Percentiles rank a stretch among this genome's conserved stretches.
Conservation (phyloP, 2,329 filamentous ascomycete species). For the Xylaria sp. region DNA sequence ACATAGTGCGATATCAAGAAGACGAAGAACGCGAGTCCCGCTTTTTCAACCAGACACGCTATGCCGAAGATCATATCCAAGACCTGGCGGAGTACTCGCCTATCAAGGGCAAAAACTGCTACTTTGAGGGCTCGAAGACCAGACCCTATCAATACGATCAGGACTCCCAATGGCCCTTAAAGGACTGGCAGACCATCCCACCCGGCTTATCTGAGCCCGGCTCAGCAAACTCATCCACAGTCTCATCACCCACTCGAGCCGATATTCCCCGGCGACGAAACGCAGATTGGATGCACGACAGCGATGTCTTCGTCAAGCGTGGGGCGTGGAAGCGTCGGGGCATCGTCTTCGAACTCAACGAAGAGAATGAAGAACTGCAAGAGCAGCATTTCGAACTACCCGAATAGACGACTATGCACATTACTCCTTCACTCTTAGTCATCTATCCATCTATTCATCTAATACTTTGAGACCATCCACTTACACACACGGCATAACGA, state of each 20-base stretch:
- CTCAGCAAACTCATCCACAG: constrained; percentile 35
- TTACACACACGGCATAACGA: constrained; percentile 1
- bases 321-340: constrained; percentile 50
- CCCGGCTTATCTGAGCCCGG: constrained; percentile 40
- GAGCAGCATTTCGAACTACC: constrained; percentile 48
- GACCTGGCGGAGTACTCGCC: constrained; percentile 44
- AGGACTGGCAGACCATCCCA: constrained; percentile 49
- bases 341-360: constrained; percentile 48
- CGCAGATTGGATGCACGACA: constrained; percentile 44
- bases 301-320: constrained; percentile 47
- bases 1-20: constrained; percentile 41
- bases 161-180: constrained; percentile 48
- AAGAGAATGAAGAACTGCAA: constrained; percentile 41
- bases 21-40: constrained; percentile 43
- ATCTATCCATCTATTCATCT: not conserved
- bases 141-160: constrained; percentile 47
- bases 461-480: too few relatives aligned
- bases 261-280: constrained; percentile 41
- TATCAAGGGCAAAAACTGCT: constrained; percentile 45
- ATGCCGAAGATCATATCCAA: constrained; percentile 41
- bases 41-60: constrained; percentile 41
- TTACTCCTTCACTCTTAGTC: not conserved
- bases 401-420: constrained; percentile 35
- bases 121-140: constrained; percentile 41
- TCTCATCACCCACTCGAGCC: constrained; percentile 36